Base-by-base conservation (phyloP, 108 stramenopile genomes). In the Cyclotella sp. region DNA sequence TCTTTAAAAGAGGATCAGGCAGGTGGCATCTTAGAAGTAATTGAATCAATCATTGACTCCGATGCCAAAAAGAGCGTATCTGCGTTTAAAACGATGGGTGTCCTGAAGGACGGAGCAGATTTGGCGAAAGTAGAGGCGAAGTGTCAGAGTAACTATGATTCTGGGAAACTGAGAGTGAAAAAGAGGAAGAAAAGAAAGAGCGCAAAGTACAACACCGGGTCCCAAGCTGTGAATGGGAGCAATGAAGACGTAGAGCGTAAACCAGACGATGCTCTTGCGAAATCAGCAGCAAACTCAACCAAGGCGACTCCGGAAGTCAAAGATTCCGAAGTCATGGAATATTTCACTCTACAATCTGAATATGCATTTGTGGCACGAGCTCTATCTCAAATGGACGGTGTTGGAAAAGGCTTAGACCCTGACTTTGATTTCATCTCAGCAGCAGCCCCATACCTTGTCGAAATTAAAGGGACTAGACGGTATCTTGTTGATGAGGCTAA, bases 361-460 rank as follows among this genome's bases (percentile, higher is more conserved):
- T 93, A 93, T 68, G 95, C 95, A 27, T 95, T 95, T 75, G 95
- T 92, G 19, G 91, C 90, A 10, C 86, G 95, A 40, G 95, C 95
- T 5, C 40, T 93, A n/a, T 81, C 84, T 21, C 95, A 95, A 77
- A 89, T 95, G 88, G 88, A 90, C 61, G 95, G 95, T 3, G 92
- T 93, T 11, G 92, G 95, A 28, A 92, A 92, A 71, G 69, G 75
- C 18, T 69, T 95, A 21, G 95, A 93, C 58, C 72, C 86, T 9
- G 92, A 93, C 1, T 95, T 95, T 64, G 95, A 95, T 57, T 95
- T 95, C 68, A 87, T 95, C 29, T 89, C 88, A 12, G 84, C 86
- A 11, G 82, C 89, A 5, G 95, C 95, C 8, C 95, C 92, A 16
- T 89, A 83, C 66, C 79, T 95, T 40, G 89, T 91, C 0, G 95